Conservation (phyloP, 2,329 filamentous ascomycete genomes). For the Chaetomium strumarium region DNA sequence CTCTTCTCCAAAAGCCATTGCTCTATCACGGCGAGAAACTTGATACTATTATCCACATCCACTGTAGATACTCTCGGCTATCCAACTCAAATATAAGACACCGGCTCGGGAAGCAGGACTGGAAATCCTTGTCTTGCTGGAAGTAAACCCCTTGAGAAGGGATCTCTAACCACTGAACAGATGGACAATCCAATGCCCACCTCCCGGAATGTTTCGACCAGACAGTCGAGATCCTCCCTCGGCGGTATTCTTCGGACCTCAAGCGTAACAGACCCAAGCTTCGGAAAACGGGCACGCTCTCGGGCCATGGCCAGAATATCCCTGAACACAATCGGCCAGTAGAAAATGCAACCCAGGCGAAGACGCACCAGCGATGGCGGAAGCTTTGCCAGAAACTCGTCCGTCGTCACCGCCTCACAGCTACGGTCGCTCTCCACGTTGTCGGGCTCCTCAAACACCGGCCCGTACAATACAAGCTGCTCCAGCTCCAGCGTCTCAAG, state of each 20-base stretch:
- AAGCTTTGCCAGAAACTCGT: background rate
- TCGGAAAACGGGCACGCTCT: background rate
- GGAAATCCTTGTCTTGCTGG: slow-evolving; percentile 1
- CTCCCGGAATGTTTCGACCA: background rate
- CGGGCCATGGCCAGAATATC: background rate
- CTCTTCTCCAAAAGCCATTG: too few species aligned
- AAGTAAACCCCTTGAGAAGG: slow-evolving; percentile 3
- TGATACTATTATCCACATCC: too few species aligned
- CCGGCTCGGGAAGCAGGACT: background rate
- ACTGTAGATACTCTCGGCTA: background rate
- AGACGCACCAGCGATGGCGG: slow-evolving; percentile 1
- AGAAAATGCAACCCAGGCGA: slow-evolving; percentile 2
- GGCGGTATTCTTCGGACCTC: background rate
- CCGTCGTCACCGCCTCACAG: background rate
- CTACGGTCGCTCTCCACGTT: background rate
- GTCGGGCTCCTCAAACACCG: background rate
- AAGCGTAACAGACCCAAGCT: background rate
- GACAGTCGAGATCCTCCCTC: background rate
- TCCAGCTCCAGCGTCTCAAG: slow-evolving; percentile 4
- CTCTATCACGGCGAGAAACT: too few species aligned
- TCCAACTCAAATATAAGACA: background rate
- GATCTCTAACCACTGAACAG: background rate
- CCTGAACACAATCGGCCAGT: slow-evolving; percentile 1
- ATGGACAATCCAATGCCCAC: slow-evolving; percentile 1
- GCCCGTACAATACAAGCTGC: slow-evolving; percentile 1